These are phyloP conservation scores for Platanthera zijinensis DNA, from an alignment of 106 monocot genomes.

Conservation along the genomic window DNA sequence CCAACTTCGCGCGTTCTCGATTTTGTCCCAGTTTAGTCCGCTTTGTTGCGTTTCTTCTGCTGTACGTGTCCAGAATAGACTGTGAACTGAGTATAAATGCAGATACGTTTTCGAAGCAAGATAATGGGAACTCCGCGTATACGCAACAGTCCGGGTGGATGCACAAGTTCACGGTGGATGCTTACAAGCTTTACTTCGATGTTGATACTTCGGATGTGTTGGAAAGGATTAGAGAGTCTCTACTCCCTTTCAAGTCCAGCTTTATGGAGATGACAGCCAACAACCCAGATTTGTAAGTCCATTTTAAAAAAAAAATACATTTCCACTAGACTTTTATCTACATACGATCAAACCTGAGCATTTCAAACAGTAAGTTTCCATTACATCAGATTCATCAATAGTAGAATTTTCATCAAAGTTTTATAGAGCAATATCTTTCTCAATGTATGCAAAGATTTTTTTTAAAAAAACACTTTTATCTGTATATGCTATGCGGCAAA, in stretches of 20 bases:
- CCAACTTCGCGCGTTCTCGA: not conserved
- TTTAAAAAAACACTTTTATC: no score
- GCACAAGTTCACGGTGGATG: slow-evolving; percentile 37
- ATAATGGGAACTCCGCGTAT: slow-evolving; percentile 20
- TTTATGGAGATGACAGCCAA: slow-evolving; percentile 63
- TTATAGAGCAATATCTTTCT: no score
- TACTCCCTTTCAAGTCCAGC: slow-evolving; percentile 52
- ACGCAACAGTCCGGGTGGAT: slow-evolving; percentile 45
- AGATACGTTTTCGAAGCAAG: slow-evolving; percentile 76
- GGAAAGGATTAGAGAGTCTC: slow-evolving; percentile 63
- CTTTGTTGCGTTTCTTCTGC: not conserved
- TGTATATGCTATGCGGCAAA: no score
- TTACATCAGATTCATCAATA: no score
- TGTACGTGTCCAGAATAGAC: not conserved
- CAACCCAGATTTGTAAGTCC: slow-evolving; percentile 60
- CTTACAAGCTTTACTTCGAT: slow-evolving; percentile 69
- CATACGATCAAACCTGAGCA: no score
- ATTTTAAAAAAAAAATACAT: not conserved
- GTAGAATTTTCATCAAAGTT: no score
- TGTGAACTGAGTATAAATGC: not conserved
- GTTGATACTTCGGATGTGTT: slow-evolving; percentile 68
- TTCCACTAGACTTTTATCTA: no score
- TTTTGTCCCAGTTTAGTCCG: not conserved
- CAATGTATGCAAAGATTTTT: no score
- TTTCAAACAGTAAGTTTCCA: no score